These are phyloP conservation scores for Rhododendron mucronatum DNA, from an alignment of 148 eudicot genomes.

Conservation along the genomic window DNA sequence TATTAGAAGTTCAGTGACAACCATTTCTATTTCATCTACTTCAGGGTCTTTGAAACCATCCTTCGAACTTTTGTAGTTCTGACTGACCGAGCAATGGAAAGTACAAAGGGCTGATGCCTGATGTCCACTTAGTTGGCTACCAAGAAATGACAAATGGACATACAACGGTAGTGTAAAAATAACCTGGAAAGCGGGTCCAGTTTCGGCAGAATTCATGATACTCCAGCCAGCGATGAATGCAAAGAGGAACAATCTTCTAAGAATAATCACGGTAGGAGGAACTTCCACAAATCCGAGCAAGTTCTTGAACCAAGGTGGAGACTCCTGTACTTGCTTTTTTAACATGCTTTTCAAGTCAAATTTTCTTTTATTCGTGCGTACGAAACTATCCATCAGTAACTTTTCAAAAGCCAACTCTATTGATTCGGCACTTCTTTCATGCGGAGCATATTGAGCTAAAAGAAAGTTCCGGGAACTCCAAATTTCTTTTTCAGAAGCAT, in stretches of 20 bases:
- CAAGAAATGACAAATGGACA: not conserved
- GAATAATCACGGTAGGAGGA: slow-evolving; percentile 67
- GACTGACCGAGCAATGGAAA: not conserved
- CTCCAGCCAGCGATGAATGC: slow-evolving; percentile 92
- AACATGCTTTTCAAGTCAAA: slow-evolving; percentile 81
- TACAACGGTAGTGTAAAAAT: not conserved
- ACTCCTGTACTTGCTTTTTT: slow-evolving; percentile 86
- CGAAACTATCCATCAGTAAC: slow-evolving; percentile 69
- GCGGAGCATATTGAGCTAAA: slow-evolving; percentile 61
- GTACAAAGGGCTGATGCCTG: not conserved
- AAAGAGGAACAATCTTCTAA: slow-evolving; percentile 87
- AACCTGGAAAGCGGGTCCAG: slow-evolving; percentile 99
- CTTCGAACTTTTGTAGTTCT: not conserved
- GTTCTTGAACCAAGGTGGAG: slow-evolving; percentile 93
- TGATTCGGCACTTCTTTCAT: slow-evolving; percentile 88
- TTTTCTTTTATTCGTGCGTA: slow-evolving; percentile 70
- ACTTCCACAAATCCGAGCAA: slow-evolving; percentile 77
- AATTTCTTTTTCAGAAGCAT: slow-evolving; percentile 90
- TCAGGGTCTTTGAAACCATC: not conserved
- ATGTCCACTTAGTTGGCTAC: not conserved
- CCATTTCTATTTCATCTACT: not conserved
- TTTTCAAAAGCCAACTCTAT: slow-evolving; percentile 94
- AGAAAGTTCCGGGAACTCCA: slow-evolving; percentile 92
- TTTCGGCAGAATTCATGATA: slow-evolving; percentile 83
- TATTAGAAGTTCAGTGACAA: not conserved